Evolutionary conservation across 2,329 filamentous ascomycete genomes (phyloP).

Genomic region (Pestalotiopsis sp.): DNA sequence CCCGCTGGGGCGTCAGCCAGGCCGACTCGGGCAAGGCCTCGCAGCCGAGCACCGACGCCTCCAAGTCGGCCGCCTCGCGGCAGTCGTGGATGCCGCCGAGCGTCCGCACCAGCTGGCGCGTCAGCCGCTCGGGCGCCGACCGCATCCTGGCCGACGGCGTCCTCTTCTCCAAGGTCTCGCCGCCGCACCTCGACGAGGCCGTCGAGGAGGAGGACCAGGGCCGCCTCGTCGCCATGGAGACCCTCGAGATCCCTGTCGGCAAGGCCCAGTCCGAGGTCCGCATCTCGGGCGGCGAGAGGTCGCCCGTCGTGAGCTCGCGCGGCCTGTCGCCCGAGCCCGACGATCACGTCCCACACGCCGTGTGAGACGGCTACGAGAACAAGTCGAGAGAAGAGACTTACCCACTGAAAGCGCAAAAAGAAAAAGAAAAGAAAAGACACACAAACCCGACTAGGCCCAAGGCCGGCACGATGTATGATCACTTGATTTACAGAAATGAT

Average conservation of each 20-base stretch:
- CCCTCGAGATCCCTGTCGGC: neutral
- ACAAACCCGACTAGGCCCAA: neutral
- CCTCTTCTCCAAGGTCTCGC: neutral
- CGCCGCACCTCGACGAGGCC: neutral
- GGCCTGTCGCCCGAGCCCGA: neutral
- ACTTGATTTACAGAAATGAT: neutral
- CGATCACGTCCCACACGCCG: neutral
- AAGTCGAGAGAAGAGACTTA: neutral
- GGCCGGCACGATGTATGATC: neutral
- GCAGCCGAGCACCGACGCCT: neutral
- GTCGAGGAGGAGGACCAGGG: conserved; percentile 1
- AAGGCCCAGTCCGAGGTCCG: neutral
- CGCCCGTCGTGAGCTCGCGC: neutral
- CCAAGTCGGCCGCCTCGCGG: conserved; percentile 5
- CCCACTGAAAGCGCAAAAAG: neutral
- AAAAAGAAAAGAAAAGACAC: neutral
- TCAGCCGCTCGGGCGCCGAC: neutral
- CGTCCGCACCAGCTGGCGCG: conserved; percentile 1
- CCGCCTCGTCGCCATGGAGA: neutral
- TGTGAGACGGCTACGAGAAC: neutral
- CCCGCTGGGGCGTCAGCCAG: neutral
- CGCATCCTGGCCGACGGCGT: neutral
- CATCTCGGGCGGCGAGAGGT: neutral
- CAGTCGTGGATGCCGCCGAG: conserved; percentile 2
- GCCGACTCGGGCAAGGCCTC: neutral